Conservation (phyloP, 2,329 filamentous ascomycete species). For the Ambrosiella cleistominuta region DNA sequence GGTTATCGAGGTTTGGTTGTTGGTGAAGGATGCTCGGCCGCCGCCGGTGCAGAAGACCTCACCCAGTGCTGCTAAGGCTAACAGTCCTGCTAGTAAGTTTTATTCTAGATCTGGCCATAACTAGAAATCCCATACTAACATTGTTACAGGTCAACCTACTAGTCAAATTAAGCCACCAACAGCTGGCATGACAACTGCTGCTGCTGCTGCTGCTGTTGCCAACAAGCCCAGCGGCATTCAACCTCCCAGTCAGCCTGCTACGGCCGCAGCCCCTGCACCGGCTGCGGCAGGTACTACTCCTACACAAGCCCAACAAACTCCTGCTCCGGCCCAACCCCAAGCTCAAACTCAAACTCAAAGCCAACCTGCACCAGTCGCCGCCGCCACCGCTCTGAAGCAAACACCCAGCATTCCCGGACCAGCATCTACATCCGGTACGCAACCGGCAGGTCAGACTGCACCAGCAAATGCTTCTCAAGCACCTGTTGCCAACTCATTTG, state of each 20-base stretch:
- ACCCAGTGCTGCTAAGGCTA: constrained; percentile 3
- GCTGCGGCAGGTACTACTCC: not conserved
- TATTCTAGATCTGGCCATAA: not conserved
- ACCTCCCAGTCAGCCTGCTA: not conserved
- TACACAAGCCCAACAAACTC: not conserved
- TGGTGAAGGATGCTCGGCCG: constrained; percentile 11
- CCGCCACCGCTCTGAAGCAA: not conserved
- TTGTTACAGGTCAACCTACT: not conserved
- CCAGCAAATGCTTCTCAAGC: not conserved
- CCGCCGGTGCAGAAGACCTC: constrained; percentile 12
- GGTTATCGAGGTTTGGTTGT: constrained; percentile 67
- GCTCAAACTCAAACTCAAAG: not conserved
- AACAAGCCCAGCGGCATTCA: not conserved
- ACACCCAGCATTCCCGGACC: not conserved
- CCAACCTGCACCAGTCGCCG: not conserved
- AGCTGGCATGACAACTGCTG: not conserved
- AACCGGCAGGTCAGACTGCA: too few species aligned
- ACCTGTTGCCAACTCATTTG: constrained; percentile 1
- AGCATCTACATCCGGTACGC: not conserved
- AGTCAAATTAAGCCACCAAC: not conserved
- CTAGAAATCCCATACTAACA: not conserved
- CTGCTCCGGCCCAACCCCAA: not conserved
- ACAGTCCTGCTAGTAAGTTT: not conserved
- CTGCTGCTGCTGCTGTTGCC: not conserved
- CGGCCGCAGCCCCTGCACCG: not conserved